phyloP scores from a whole-genome alignment of 2,329 filamentous ascomycete genomes.

The Aspergillus sp. region DNA sequence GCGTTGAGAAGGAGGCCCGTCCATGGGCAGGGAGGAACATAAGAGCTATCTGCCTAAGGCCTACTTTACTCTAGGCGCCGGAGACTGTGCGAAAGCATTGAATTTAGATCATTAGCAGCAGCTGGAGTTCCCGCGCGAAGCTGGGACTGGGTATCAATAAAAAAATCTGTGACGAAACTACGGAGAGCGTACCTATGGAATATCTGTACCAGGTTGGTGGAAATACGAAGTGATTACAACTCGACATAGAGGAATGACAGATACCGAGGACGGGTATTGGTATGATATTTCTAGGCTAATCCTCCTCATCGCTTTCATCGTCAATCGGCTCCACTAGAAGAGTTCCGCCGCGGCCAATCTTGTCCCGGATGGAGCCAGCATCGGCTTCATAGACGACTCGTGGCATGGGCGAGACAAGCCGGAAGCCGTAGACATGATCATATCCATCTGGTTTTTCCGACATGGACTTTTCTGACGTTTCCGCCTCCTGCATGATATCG shows the following conservation, averaged over 20 bases:
- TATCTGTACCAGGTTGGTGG: no score
- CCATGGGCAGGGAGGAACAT: no score
- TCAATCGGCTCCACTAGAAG: slow-evolving; percentile 76
- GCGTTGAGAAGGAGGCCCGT: no score
- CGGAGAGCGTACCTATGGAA: no score
- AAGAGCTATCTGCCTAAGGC: no score
- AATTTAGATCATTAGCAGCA: no score
- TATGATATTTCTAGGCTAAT: slow-evolving; percentile 19
- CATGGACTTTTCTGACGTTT: slow-evolving; percentile 33
- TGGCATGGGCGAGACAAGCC: slow-evolving; percentile 81
- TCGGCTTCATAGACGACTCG: slow-evolving; percentile 75
- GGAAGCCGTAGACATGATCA: slow-evolving; percentile 80
- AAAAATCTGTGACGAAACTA: no score
- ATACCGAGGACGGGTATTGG: background rate
- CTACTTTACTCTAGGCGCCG: no score
- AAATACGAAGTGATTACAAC: background rate
- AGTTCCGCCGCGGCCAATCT: slow-evolving; percentile 80
- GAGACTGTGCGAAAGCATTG: no score
- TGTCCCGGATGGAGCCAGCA: slow-evolving; percentile 64
- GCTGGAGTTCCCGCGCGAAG: no score
- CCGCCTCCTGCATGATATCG: slow-evolving; percentile 56
- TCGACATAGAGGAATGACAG: background rate
- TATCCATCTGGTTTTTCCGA: slow-evolving; percentile 64
- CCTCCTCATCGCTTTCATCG: slow-evolving; percentile 55
- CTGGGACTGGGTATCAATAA: no score